These are phyloP conservation scores for Postia placenta DNA, from an alignment of 768 basidiomycete genomes.

Conservation along the genomic window DNA sequence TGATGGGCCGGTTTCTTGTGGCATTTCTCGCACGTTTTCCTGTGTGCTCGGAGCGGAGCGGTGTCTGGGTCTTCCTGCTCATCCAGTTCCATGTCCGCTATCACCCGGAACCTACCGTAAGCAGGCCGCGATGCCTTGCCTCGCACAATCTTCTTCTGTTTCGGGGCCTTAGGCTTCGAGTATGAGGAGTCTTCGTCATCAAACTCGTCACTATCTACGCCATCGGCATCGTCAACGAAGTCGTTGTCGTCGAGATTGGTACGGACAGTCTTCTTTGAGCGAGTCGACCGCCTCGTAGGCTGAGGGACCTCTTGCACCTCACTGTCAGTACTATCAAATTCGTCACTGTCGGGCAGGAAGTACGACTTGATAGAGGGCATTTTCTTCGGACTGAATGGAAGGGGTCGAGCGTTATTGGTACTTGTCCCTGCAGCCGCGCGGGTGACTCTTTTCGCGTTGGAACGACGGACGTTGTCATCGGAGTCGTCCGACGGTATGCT, in stretches of 20 bases:
- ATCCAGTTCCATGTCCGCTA: conserved; percentile 35
- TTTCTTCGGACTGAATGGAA: conserved; percentile 69
- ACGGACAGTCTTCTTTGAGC: conserved; percentile 22
- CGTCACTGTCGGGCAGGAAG: conserved; percentile 13
- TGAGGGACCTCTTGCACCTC: conserved; percentile 19
- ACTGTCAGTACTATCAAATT: conserved; percentile 33
- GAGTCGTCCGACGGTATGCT: conserved; percentile 13
- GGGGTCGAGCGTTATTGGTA: conserved; percentile 19
- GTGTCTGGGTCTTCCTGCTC: conserved; percentile 48
- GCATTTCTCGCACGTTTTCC: conserved; percentile 68
- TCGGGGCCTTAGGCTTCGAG: conserved; percentile 22
- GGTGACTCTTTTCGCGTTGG: conserved; percentile 11
- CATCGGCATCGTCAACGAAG: conserved; percentile 8
- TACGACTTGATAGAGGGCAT: conserved; percentile 33
- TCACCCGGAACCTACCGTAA: conserved; percentile 41
- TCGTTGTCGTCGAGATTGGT: conserved; percentile 17
- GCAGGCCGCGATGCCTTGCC: conserved; percentile 37
- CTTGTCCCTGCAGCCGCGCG: conserved; percentile 9
- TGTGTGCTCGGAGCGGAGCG: conserved; percentile 51
- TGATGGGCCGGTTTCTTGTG: conserved; percentile 52
- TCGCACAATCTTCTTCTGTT: conserved; percentile 29
- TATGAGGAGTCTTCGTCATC: conserved; percentile 15
- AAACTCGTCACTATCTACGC: conserved; percentile 16
- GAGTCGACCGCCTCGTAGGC: conserved; percentile 43
- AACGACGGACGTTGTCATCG: conserved; percentile 4